Evolutionary conservation across 1,139 yeast genomes (phyloP), one percentile per base, ranked within the genome.

Genomic region (Suhomyces bribrorum): DNA sequence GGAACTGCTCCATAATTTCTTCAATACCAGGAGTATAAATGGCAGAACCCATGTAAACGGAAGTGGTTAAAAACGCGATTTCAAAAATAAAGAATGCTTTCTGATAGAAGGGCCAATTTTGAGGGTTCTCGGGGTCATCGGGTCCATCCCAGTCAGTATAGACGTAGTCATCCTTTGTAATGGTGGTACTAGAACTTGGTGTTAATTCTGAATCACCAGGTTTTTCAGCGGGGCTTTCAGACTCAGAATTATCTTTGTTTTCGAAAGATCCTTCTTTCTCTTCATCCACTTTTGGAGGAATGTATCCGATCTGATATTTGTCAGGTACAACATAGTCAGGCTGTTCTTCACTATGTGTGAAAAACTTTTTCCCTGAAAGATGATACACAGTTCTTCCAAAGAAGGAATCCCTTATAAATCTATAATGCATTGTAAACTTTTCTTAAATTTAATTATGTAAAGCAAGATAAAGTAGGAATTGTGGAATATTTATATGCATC

Each of bases 1-100:
- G 40, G 29, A 56, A 70, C 48, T 59, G 52, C 14, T 36, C 55
- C 57, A 49, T 57, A 20, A 68, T 54, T 24, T 59, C 50, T 5
- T 56, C 56, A 16, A 64, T 43, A 12, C 82, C 83, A 0, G 86
- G 84, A 1, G 85, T 73, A 48, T 75, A 79, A 17, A 79, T 73
- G 1, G 86, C 79, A 0, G 85, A 69, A 5, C 80, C 83, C 71
- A 79, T 75, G 49, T 81, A 81, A 3, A 79, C 80, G 4, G 75
- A 64, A 4, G 68, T 57, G 2, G 85, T 77, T 40, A 81, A 61
- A 26, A 76, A 40, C 33, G 71, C 66, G 22, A 77, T 62, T 41
- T 70, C 61, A 6, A 68, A 13, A 1, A 70, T 57, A 29, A 77
- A 64, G 15, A 73, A 37, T 0, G 59, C 35, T 50, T 76, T 78